These are phyloP conservation scores for Ricinus communis DNA, from an alignment of 345 rosid genomes.

Conservation along the genomic window DNA sequence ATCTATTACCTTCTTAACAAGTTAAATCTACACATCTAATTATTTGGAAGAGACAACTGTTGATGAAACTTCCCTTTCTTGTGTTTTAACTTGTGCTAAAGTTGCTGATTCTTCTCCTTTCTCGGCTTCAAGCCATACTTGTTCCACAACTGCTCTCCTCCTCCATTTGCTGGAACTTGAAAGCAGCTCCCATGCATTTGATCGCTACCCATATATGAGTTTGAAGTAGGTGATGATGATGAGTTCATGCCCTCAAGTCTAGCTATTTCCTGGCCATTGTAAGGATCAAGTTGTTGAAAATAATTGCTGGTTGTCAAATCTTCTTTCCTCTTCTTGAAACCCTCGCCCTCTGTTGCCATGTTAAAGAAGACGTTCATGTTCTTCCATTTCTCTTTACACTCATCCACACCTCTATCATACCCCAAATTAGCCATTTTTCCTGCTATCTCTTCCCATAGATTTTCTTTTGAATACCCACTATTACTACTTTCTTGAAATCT, in stretches of 20 bases:
- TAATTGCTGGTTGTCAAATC: slow-evolving; percentile 19
- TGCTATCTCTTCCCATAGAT: slow-evolving; percentile 54
- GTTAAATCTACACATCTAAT: too few relatives aligned
- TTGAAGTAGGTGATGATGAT: slow-evolving; percentile 3
- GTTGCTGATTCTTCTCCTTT: slow-evolving; percentile 17
- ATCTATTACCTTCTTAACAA: too few relatives aligned
- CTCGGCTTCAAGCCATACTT: slow-evolving; percentile 10
- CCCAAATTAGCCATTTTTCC: slow-evolving; percentile 51
- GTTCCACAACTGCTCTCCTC: slow-evolving; percentile 34
- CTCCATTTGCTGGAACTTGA: slow-evolving; percentile 24
- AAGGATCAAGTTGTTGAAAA: slow-evolving; percentile 20
- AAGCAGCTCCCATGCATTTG: slow-evolving; percentile 20
- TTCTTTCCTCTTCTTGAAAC: slow-evolving; percentile 34
- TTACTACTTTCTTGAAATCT: slow-evolving; percentile 42
- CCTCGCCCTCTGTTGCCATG: slow-evolving; percentile 31
- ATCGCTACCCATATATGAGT: slow-evolving; percentile 13
- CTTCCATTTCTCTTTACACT: slow-evolving; percentile 51
- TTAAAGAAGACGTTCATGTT: slow-evolving; percentile 32
- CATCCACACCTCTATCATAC: slow-evolving; percentile 45
- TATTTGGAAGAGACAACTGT: too few relatives aligned
- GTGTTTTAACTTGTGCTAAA: not conserved
- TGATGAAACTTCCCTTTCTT: too few relatives aligned
- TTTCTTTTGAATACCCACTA: slow-evolving; percentile 33
- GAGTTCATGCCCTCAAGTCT: slow-evolving; percentile 19
- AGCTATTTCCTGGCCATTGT: slow-evolving; percentile 15